Evolutionary conservation across 2,329 filamentous ascomycete species (phyloP).

Genomic region (Tolypocladium sp.): DNA sequence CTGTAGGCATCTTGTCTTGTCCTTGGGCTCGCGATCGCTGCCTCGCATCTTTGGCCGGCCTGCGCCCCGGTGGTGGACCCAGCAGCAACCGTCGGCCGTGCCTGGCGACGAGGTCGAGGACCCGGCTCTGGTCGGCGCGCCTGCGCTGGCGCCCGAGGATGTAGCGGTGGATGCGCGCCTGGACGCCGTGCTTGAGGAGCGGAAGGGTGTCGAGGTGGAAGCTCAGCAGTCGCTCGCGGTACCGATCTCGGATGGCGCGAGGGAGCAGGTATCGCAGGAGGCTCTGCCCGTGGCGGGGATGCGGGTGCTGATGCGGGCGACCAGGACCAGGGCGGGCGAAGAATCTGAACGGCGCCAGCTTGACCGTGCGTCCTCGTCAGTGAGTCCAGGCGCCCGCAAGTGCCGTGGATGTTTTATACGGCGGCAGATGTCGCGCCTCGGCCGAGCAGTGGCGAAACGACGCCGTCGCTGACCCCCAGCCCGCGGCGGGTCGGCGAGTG

Average conservation of each 20-base stretch:
- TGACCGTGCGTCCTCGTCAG: slow-evolving; percentile 7
- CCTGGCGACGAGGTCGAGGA: slow-evolving; percentile 32
- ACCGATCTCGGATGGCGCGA: slow-evolving; percentile 48
- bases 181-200: slow-evolving; percentile 57
- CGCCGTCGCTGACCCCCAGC: not conserved
- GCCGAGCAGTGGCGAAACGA: not conserved
- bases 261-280: slow-evolving; percentile 62
- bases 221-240: slow-evolving; percentile 55
- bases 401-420: not conserved
- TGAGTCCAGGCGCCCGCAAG: not conserved
- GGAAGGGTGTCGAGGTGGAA: slow-evolving; percentile 72
- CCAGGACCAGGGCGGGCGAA: slow-evolving; percentile 21
- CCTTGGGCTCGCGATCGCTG: slow-evolving; percentile 17
- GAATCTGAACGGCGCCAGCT: slow-evolving; percentile 35
- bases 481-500: not conserved
- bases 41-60: slow-evolving; percentile 21
- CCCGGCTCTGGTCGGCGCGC: slow-evolving; percentile 36
- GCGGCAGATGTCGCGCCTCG: not conserved
- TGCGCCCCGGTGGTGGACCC: slow-evolving; percentile 16
- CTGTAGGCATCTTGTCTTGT: slow-evolving; percentile 18
- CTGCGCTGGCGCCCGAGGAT: slow-evolving; percentile 56
- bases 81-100: slow-evolving; percentile 37
- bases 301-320: slow-evolving; percentile 12
- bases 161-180: slow-evolving; percentile 69
- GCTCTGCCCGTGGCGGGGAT: slow-evolving; percentile 33